Conservation (phyloP, 75 land plant species). For the Cupressus sempervirens region DNA sequence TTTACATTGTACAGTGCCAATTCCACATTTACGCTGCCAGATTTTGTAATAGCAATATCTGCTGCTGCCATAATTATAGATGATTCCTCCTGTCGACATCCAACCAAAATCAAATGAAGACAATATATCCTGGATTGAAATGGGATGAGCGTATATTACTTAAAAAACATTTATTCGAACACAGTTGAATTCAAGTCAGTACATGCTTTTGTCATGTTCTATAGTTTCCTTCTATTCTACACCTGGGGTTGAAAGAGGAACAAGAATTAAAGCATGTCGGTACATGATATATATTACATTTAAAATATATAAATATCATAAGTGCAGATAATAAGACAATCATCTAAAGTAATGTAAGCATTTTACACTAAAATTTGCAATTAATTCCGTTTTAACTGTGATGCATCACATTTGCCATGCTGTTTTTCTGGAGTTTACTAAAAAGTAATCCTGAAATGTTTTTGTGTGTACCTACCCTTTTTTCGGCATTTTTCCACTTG, state of each 20-base stretch:
- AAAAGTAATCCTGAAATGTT: not conserved
- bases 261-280: not conserved
- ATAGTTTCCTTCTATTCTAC: not conserved
- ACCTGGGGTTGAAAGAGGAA: not conserved
- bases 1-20: conserved; percentile 23
- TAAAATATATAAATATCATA: not conserved
- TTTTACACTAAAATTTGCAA: not conserved
- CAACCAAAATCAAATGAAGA: not conserved
- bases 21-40: conserved; percentile 31
- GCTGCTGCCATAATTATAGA: conserved; percentile 23
- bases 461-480: no score
- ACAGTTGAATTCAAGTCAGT: not conserved
- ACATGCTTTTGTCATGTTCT: not conserved
- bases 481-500: no score
- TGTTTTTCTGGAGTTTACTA: not conserved
- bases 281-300: not conserved
- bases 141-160: not conserved
- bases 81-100: conserved; percentile 18
- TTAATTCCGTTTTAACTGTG: not conserved
- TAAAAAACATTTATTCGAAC: not conserved
- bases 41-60: conserved; percentile 28
- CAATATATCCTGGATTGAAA: not conserved
- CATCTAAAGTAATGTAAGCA: not conserved
- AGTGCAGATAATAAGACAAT: not conserved
- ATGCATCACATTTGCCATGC: not conserved